Conservation (phyloP, 78 protist species). For the Dictyostelium brefeldianum region DNA sequence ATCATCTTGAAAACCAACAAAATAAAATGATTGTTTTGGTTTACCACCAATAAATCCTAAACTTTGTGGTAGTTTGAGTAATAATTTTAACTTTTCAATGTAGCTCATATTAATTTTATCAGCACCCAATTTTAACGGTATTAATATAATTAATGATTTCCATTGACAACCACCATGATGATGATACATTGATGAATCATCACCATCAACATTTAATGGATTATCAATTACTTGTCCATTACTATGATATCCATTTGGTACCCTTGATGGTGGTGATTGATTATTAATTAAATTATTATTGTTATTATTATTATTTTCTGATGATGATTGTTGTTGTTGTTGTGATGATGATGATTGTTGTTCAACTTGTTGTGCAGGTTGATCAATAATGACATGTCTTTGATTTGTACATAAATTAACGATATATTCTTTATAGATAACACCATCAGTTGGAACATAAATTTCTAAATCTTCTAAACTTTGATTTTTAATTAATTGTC, state of each 20-base stretch:
- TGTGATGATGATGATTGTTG: not conserved
- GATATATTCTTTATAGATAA: constrained; percentile 63
- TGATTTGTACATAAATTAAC: constrained; percentile 10
- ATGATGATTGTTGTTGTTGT: not conserved
- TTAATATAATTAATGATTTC: constrained; percentile 48
- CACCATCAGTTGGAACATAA: constrained; percentile 75
- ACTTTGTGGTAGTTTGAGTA: constrained; percentile 56
- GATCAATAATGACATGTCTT: not conserved
- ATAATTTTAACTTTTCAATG: constrained; percentile 27
- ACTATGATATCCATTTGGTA: constrained; percentile 11
- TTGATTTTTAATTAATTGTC: constrained; percentile 33
- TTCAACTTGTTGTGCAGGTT: not conserved
- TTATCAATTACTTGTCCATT: not conserved
- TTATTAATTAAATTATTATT: not conserved
- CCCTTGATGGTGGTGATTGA: constrained; percentile 29
- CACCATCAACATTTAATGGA: not conserved
- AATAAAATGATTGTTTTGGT: constrained; percentile 88
- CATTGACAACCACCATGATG: not conserved
- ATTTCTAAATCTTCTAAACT: constrained; percentile 8
- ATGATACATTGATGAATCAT: not conserved
- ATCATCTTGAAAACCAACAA: constrained; percentile 89
- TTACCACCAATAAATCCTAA: constrained; percentile 90
- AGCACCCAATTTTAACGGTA: constrained; percentile 71
- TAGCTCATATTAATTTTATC: constrained; percentile 38
- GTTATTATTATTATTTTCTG: not conserved